Conservation (phyloP, 108 stramenopile species). For the Pseudonitzschia multiseries region DNA sequence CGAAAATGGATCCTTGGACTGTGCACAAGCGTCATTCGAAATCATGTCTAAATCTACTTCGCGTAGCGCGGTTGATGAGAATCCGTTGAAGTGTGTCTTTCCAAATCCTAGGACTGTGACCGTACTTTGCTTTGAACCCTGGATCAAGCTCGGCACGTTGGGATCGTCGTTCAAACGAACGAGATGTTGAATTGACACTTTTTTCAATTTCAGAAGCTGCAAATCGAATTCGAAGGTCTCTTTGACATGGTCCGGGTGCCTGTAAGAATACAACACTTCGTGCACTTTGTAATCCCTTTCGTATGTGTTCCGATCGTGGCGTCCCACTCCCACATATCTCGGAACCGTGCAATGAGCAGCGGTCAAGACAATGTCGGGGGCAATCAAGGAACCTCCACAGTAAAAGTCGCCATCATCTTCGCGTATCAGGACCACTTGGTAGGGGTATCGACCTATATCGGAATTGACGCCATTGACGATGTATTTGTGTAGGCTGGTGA, state of each 20-base stretch:
- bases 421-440: background rate
- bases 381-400: slow-evolving; percentile 4
- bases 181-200: background rate
- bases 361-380: slow-evolving; percentile 6
- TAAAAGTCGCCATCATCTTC: background rate
- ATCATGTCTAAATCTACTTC: slow-evolving; percentile 1
- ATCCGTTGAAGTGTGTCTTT: background rate
- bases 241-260: background rate
- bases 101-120: slow-evolving; percentile 9
- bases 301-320: background rate
- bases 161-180: slow-evolving; percentile 9
- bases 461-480: slow-evolving; percentile 4
- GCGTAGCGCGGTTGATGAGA: background rate
- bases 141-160: background rate
- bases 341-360: slow-evolving; percentile 9
- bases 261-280: background rate
- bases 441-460: background rate
- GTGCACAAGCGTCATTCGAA: background rate
- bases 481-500: background rate
- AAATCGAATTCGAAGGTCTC: background rate
- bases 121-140: background rate
- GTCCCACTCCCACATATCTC: background rate
- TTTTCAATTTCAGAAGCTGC: slow-evolving; percentile 1
- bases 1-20: slow-evolving; percentile 6
- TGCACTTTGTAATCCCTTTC: background rate